phyloP scores from a whole-genome alignment of 2,329 filamentous ascomycete species.

The Penicillium sp. region DNA sequence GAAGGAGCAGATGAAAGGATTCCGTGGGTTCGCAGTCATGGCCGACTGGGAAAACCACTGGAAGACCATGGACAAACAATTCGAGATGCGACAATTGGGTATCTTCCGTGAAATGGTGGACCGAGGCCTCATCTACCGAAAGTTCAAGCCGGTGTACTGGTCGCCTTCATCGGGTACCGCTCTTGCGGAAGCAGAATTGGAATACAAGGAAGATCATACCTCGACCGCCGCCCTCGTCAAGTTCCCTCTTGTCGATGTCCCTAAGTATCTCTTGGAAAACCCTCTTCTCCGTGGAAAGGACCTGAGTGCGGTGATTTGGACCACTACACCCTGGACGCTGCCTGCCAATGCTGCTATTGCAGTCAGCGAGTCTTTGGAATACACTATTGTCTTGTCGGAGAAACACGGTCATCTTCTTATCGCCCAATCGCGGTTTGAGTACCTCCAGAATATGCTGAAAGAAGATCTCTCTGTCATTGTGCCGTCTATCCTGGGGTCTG shows the following conservation, averaged over 20 bases:
- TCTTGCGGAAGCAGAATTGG: slow-evolving; percentile 62
- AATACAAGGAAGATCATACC: slow-evolving; percentile 61
- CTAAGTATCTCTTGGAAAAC: slow-evolving; percentile 43
- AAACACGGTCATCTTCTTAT: slow-evolving; percentile 64
- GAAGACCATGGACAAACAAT: slow-evolving; percentile 61
- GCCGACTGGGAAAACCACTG: slow-evolving; percentile 62
- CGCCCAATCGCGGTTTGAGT: slow-evolving; percentile 66
- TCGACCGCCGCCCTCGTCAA: slow-evolving; percentile 65
- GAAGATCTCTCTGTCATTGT: slow-evolving; percentile 52
- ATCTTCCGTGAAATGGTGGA: slow-evolving; percentile 62
- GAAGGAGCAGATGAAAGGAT: slow-evolving; percentile 57
- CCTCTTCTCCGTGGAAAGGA: slow-evolving; percentile 44
- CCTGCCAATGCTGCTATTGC: slow-evolving; percentile 91
- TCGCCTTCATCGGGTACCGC: slow-evolving; percentile 63
- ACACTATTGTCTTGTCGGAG: slow-evolving; percentile 62
- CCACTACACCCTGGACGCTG: slow-evolving; percentile 95
- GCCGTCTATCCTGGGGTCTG: slow-evolving; percentile 59
- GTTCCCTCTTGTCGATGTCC: slow-evolving; percentile 62
- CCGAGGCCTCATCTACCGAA: slow-evolving; percentile 59
- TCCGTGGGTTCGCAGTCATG: slow-evolving; percentile 61
- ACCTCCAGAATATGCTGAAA: slow-evolving; percentile 51
- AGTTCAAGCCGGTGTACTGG: slow-evolving; percentile 65
- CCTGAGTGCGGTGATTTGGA: slow-evolving; percentile 90
- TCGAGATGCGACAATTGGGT: slow-evolving; percentile 58
- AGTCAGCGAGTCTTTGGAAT: slow-evolving; percentile 70